Evolutionary conservation across 1,139 yeast species (phyloP).

Genomic region (Pichia inconspicua): DNA sequence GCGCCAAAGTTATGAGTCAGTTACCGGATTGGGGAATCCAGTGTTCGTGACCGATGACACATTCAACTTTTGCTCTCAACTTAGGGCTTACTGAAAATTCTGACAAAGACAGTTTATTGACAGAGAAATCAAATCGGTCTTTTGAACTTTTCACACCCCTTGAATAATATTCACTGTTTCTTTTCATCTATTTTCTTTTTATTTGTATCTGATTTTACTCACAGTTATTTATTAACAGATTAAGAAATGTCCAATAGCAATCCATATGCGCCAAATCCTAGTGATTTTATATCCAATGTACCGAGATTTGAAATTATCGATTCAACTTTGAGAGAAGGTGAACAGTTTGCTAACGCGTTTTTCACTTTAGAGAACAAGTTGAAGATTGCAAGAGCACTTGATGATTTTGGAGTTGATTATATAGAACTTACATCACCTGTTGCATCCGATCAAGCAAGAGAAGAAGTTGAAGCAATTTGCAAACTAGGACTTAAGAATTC

Average conservation of each 20-base stretch:
- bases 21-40: background rate
- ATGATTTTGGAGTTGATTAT: slow-evolving; percentile 54
- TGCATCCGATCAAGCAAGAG: slow-evolving; percentile 49
- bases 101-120: background rate
- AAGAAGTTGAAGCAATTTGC: slow-evolving; percentile 51
- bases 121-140: background rate
- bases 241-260: slow-evolving; percentile 24
- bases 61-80: too few species aligned
- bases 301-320: slow-evolving; percentile 46
- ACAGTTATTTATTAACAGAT: background rate
- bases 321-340: slow-evolving; percentile 53
- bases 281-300: slow-evolving; percentile 48
- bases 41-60: background rate
- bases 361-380: slow-evolving; percentile 47
- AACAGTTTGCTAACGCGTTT: slow-evolving; percentile 53
- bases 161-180: background rate
- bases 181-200: background rate
- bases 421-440: slow-evolving; percentile 54
- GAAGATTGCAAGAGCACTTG: slow-evolving; percentile 50
- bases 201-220: background rate
- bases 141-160: background rate
- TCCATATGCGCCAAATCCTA: slow-evolving; percentile 56
- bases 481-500: slow-evolving; percentile 46
- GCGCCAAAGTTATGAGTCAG: background rate
- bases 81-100: background rate